phyloP scores from a whole-genome alignment of 345 rosid species.

The Rhizophora apiculata region DNA sequence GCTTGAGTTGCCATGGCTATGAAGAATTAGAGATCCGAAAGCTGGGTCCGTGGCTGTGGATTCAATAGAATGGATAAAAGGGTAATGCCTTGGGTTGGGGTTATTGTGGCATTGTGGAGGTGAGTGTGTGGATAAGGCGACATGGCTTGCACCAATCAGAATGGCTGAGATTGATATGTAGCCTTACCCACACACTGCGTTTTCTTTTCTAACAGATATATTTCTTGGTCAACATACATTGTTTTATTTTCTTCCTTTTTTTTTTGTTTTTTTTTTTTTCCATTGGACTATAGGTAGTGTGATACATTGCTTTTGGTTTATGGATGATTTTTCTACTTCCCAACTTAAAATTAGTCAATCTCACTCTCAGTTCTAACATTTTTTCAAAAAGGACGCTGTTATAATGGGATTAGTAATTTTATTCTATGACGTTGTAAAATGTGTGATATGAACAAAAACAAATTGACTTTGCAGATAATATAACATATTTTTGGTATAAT shows the following conservation, averaged over 20 bases:
- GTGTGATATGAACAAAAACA: too few relatives aligned
- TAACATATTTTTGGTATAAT: too few relatives aligned
- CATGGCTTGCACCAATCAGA: slow-evolving; percentile 43
- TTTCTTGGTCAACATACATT: neutral
- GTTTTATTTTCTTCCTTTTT: neutral
- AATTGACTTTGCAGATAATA: too few relatives aligned
- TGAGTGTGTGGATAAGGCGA: slow-evolving; percentile 45
- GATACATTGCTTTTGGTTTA: too few relatives aligned
- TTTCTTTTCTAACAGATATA: neutral
- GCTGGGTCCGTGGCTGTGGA: neutral
- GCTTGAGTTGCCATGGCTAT: slow-evolving; percentile 70
- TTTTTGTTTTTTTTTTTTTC: too few relatives aligned
- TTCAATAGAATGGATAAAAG: neutral
- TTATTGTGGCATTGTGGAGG: slow-evolving; percentile 24
- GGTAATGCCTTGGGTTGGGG: neutral
- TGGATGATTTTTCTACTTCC: too few relatives aligned
- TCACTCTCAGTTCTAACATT: too few relatives aligned
- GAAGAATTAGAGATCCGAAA: neutral
- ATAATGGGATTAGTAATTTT: too few relatives aligned
- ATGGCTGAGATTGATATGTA: slow-evolving; percentile 29
- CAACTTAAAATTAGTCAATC: too few relatives aligned
- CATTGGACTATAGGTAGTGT: too few relatives aligned
- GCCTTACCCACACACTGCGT: slow-evolving; percentile 17
- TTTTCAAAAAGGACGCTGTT: too few relatives aligned
- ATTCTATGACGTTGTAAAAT: too few relatives aligned